These are phyloP conservation scores for Fusarium sp. DNA, from an alignment of 2,329 filamentous ascomycete genomes.

Conservation along the genomic window DNA sequence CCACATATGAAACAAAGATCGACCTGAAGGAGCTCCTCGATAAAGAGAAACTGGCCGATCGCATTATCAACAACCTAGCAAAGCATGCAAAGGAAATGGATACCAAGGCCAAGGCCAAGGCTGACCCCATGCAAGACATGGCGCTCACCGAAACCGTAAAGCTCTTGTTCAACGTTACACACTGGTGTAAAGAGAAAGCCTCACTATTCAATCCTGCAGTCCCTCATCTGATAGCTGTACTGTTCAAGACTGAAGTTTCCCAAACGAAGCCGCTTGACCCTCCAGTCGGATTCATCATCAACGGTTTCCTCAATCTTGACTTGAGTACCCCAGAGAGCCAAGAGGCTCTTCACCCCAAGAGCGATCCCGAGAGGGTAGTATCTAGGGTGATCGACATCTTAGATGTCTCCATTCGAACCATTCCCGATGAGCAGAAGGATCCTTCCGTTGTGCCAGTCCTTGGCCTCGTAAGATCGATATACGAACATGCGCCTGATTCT, in stretches of 20 bases:
- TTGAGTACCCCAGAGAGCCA: slow-evolving; percentile 64
- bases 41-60: slow-evolving; percentile 56
- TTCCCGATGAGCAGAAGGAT: slow-evolving; percentile 77
- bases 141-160: slow-evolving; percentile 87
- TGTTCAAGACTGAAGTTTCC: slow-evolving; percentile 68
- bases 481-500: slow-evolving; percentile 71
- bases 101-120: slow-evolving; percentile 46
- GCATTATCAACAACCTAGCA: slow-evolving; percentile 73
- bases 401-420: slow-evolving; percentile 69
- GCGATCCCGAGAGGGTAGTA: slow-evolving; percentile 66
- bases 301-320: slow-evolving; percentile 83
- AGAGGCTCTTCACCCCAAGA: slow-evolving; percentile 72
- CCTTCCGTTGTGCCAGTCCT: slow-evolving; percentile 75
- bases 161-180: slow-evolving; percentile 87
- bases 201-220: slow-evolving; percentile 73
- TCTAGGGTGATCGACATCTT: slow-evolving; percentile 76
- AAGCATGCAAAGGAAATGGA: slow-evolving; percentile 68
- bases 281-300: slow-evolving; percentile 77
- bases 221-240: slow-evolving; percentile 74
- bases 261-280: slow-evolving; percentile 75
- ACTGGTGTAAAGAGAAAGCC: slow-evolving; percentile 72
- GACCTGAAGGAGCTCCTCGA: slow-evolving; percentile 59
- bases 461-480: slow-evolving; percentile 76
- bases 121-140: slow-evolving; percentile 75
- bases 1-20: slow-evolving; percentile 59